Conservation (phyloP, 306 rosid species). For the Quercus engelmannii region DNA sequence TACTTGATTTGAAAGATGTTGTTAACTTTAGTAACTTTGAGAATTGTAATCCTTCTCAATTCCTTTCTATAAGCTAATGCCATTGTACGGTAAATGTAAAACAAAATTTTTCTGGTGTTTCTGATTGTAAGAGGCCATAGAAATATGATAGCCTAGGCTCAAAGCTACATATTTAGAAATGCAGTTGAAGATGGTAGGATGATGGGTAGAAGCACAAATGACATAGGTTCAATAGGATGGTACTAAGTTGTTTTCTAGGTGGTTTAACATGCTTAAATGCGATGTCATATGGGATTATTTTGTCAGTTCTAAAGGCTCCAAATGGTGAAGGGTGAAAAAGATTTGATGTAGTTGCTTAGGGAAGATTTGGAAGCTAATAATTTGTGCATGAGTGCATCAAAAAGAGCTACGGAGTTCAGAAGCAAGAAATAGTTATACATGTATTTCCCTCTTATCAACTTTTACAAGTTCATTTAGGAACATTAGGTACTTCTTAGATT, state of each 20-base stretch:
- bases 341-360: neutral
- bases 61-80: neutral
- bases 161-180: neutral
- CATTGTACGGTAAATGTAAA: neutral
- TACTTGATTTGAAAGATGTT: too few relatives aligned
- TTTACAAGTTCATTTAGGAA: neutral
- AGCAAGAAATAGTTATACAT: too few relatives aligned
- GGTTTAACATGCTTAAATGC: neutral
- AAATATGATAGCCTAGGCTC: neutral
- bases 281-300: neutral
- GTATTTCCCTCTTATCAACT: neutral
- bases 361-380: neutral
- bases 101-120: neutral
- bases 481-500: too few relatives aligned
- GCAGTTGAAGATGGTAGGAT: neutral
- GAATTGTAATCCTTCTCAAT: neutral
- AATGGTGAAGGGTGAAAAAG: too few relatives aligned
- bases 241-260: neutral
- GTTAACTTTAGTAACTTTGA: neutral
- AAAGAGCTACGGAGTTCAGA: neutral
- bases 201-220: neutral
- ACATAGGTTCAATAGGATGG: neutral
- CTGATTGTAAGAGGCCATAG: neutral
- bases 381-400: neutral
- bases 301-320: neutral